Base-by-base conservation (phyloP, 1,284 basidiomycete genomes). In the Pseudozyma hubeiensis region DNA sequence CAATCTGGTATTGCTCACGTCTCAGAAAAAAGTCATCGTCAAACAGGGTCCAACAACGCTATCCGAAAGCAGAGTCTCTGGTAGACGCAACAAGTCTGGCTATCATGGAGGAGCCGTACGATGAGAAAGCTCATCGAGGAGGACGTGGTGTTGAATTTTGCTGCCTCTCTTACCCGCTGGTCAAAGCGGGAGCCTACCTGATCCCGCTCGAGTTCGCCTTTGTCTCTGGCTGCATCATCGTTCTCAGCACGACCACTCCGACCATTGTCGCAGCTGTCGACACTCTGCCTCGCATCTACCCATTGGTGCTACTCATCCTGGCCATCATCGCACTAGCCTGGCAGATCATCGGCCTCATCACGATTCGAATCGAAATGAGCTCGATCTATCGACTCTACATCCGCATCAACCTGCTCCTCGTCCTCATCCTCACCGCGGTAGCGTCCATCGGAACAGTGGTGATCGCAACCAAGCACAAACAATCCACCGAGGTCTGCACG, bases 141-240 rank as follows among this genome's bases (percentile, higher is more conserved):
- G 34, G 58, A 7, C 40, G 68, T 41, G 74, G 74, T 6, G 19
- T 64, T 3, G 66, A 73, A 29, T 76, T 76, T 52, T 76, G 74
- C 74, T 76, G 74, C 37, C 60, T 67, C 1, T 48, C 61, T 14
- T 60, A 76, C 19, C 69, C 76, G 4, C 65, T 78, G 37, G 58
- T 78, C 59, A 78, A 78, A 45, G 55, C 54, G 0, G 76, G 76
- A 3, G 55, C 69, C 17, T 78, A 78, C 60, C 58, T 75, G 7
- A 64, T 76, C 45, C 50, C 67, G 8, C 58, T 78, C 41, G 76
- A 78, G 34, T 74, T 60, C 44, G 63, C 59, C 29, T 64, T 78
- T 44, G 73, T 78, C 4, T 49, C 68, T 4, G 54, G 66, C 13
- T 72, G 63, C 41, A 53, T 76, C 50, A 62, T 71, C 49, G 58